Percentiles rank a stretch among this genome's conserved stretches.
Evolutionary conservation across 176 grass and related monocot species (phyloP).

Genomic region (Tillandsia leiboldiana): DNA sequence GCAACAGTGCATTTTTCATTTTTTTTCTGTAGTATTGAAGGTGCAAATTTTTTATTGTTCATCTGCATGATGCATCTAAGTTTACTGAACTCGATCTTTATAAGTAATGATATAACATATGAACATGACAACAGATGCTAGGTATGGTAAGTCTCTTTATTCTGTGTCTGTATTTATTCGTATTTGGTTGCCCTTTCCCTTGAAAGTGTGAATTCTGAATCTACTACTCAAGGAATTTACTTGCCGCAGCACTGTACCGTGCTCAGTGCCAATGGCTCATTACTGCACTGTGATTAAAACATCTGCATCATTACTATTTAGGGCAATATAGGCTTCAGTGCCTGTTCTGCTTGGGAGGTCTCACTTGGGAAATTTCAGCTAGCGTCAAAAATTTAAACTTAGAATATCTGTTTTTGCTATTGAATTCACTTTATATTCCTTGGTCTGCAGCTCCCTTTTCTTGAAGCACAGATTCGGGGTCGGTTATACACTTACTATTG

Average conservation of each 20-base stretch:
- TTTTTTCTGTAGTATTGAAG: neutral
- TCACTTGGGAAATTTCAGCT: neutral
- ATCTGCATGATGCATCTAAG: neutral
- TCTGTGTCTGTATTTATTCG: neutral
- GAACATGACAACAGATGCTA: neutral
- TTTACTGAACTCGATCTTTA: neutral
- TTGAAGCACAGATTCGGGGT: constrained; percentile 43
- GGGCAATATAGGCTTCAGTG: too few relatives aligned
- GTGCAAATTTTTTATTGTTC: neutral
- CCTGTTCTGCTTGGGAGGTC: neutral
- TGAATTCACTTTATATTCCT: constrained; percentile 9
- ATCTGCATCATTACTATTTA: too few relatives aligned
- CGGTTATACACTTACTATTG: constrained; percentile 44
- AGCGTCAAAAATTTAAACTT: neutral
- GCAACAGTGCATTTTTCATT: neutral
- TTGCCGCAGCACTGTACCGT: too few relatives aligned
- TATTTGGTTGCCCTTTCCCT: too few relatives aligned
- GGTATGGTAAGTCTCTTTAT: neutral
- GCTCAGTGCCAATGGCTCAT: too few relatives aligned
- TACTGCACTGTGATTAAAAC: too few relatives aligned
- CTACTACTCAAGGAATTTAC: too few relatives aligned
- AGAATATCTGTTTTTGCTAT: neutral
- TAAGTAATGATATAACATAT: neutral
- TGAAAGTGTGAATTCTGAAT: too few relatives aligned
- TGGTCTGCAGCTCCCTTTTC: constrained; percentile 37